Conservation (phyloP, 202 grass and related monocot genomes). For the Eragrostis tef region DNA sequence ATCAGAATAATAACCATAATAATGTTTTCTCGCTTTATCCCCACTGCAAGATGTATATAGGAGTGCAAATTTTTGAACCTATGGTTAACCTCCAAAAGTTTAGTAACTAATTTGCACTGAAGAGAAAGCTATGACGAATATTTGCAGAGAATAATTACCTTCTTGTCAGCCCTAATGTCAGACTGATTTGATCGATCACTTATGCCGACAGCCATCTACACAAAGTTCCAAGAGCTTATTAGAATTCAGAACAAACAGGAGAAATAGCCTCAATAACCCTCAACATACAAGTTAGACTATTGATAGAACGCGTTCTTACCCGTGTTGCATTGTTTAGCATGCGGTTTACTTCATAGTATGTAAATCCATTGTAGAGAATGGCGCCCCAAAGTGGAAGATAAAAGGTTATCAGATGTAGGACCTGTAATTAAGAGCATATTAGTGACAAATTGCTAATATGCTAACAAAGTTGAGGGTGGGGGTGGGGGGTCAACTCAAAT, state of each 20-base stretch:
- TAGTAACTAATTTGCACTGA: neutral
- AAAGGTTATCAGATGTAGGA: constrained; percentile 90
- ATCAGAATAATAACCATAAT: neutral
- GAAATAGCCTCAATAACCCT: constrained; percentile 17
- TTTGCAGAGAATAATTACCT: constrained; percentile 54
- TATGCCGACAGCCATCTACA: constrained; percentile 96
- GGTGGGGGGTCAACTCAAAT: neutral
- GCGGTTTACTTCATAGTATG: constrained; percentile 92
- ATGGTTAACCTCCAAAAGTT: neutral
- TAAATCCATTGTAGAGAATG: constrained; percentile 97
- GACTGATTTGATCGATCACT: constrained; percentile 78
- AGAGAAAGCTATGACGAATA: constrained; percentile 12
- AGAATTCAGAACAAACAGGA: constrained; percentile 39
- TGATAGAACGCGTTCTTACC: constrained; percentile 53
- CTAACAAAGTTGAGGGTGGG: neutral
- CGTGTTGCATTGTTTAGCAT: constrained; percentile 94
- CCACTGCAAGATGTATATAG: neutral
- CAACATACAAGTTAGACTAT: constrained; percentile 39
- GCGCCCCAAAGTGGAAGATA: constrained; percentile 95
- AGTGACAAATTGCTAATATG: constrained; percentile 22
- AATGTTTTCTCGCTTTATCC: neutral
- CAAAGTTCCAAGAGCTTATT: constrained; percentile 36
- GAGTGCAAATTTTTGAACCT: neutral
- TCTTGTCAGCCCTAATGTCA: constrained; percentile 79
- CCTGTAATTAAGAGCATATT: constrained; percentile 53